These are phyloP conservation scores for Cinnamomum chago DNA, from an alignment of 164 flowering plant genomes.

Conservation along the genomic window DNA sequence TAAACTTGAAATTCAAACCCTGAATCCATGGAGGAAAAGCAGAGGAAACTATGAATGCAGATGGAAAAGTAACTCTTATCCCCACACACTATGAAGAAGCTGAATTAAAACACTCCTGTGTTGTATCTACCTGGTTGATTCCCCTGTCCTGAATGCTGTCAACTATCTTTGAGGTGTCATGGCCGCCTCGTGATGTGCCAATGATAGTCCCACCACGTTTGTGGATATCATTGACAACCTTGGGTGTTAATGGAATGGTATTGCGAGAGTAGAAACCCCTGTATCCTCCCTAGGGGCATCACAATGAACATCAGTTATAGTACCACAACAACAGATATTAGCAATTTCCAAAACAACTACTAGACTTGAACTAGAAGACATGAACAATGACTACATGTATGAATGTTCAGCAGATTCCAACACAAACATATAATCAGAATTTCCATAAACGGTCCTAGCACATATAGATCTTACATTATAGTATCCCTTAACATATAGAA, in stretches of 20 bases:
- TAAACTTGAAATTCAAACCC: neutral
- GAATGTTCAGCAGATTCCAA: neutral
- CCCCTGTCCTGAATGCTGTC: slow-evolving; percentile 90
- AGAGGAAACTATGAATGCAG: neutral
- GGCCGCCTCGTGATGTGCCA: slow-evolving; percentile 89
- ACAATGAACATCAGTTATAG: neutral
- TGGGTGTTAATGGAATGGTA: slow-evolving; percentile 60
- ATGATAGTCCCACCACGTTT: slow-evolving; percentile 87
- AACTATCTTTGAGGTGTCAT: slow-evolving; percentile 74
- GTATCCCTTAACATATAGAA: neutral
- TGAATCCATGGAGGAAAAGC: neutral
- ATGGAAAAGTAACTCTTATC: neutral
- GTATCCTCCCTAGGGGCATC: slow-evolving; percentile 60
- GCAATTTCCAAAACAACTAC: neutral
- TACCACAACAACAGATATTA: neutral
- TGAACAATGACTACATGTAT: neutral
- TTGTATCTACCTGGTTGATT: slow-evolving; percentile 61
- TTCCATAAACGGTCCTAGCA: too few species aligned
- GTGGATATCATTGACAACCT: slow-evolving; percentile 73
- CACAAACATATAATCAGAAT: too few species aligned
- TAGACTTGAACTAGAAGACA: neutral
- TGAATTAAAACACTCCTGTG: neutral
- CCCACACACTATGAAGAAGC: neutral
- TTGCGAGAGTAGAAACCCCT: slow-evolving; percentile 71
- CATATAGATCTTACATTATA: neutral